phyloP scores from a whole-genome alignment of 768 basidiomycete genomes.

The Mycena kentingensis region DNA sequence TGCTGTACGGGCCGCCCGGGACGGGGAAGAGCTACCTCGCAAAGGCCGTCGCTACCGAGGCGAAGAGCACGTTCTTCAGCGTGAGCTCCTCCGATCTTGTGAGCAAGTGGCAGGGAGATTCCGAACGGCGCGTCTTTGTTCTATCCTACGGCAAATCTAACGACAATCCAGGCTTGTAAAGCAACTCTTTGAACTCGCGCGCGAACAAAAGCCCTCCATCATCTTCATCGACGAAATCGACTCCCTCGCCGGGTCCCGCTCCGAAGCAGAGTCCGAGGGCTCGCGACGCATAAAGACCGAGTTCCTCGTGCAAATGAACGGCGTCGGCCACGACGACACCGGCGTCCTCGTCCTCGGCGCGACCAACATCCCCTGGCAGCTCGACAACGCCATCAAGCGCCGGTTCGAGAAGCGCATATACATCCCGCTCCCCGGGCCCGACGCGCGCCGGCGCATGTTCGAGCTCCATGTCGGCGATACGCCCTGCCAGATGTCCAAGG shows the following conservation, averaged over 20 bases:
- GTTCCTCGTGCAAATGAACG: slow-evolving; percentile 98
- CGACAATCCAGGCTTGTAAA: slow-evolving; percentile 73
- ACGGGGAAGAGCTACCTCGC: slow-evolving; percentile 97
- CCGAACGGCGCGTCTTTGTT: slow-evolving; percentile 72
- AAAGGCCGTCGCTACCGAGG: slow-evolving; percentile 98
- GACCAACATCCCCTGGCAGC: slow-evolving; percentile 98
- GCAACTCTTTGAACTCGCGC: slow-evolving; percentile 93
- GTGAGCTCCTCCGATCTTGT: slow-evolving; percentile 95
- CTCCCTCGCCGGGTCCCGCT: slow-evolving; percentile 90
- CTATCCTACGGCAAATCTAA: slow-evolving; percentile 1
- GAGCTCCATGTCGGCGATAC: slow-evolving; percentile 94
- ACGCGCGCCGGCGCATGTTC: slow-evolving; percentile 93
- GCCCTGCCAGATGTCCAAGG: slow-evolving; percentile 75
- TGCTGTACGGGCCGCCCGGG: slow-evolving; percentile 96
- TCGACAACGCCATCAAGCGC: slow-evolving; percentile 97
- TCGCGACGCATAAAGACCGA: slow-evolving; percentile 98
- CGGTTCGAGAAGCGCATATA: slow-evolving; percentile 99
- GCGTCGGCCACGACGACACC: slow-evolving; percentile 96
- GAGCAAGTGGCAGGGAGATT: slow-evolving; percentile 99
- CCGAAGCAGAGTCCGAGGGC: slow-evolving; percentile 96
- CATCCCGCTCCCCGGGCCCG: slow-evolving; percentile 92
- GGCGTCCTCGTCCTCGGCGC: slow-evolving; percentile 96
- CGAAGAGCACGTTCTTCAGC: slow-evolving; percentile 98
- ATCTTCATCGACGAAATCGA: slow-evolving; percentile 99
- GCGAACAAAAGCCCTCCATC: slow-evolving; percentile 95